A percentile compares a stretch with the other conserved stretches of the same genome.
Evolutionary conservation across 257 asterid species (phyloP).

Genomic region (Nicotiana knightiana): DNA sequence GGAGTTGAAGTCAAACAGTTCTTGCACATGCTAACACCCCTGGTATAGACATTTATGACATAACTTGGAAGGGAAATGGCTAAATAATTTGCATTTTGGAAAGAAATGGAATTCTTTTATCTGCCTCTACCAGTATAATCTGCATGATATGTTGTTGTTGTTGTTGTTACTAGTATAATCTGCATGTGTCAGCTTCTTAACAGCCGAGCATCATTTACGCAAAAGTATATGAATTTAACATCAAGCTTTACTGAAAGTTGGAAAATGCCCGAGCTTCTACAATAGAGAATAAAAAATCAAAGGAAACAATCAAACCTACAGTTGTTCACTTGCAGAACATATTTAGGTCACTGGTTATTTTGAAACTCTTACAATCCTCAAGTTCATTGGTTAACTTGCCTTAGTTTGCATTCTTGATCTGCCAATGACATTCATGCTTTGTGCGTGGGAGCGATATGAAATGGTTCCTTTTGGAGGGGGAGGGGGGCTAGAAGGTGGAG

Average conservation of each 20-base stretch:
- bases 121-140: not conserved
- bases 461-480: not conserved
- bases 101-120: not conserved
- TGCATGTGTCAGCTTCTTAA: not conserved
- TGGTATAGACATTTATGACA: not conserved
- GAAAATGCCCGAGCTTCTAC: not conserved
- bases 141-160: no score
- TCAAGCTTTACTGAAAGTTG: not conserved
- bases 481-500: not conserved
- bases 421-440: not conserved
- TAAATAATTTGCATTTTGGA: not conserved
- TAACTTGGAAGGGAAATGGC: not conserved
- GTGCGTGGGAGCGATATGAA: not conserved
- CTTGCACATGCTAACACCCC: not conserved
- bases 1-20: not conserved
- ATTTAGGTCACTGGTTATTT: not conserved
- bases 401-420: not conserved
- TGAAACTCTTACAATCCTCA: not conserved
- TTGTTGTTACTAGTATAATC: not conserved
- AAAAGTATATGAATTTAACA: not conserved
- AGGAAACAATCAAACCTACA: not conserved
- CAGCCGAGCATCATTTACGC: not conserved
- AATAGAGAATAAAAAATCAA: not conserved
- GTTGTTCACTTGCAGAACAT: not conserved
- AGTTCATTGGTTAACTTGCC: not conserved